Conservation (phyloP, 148 eudicot species). For the Camellia japonica region DNA sequence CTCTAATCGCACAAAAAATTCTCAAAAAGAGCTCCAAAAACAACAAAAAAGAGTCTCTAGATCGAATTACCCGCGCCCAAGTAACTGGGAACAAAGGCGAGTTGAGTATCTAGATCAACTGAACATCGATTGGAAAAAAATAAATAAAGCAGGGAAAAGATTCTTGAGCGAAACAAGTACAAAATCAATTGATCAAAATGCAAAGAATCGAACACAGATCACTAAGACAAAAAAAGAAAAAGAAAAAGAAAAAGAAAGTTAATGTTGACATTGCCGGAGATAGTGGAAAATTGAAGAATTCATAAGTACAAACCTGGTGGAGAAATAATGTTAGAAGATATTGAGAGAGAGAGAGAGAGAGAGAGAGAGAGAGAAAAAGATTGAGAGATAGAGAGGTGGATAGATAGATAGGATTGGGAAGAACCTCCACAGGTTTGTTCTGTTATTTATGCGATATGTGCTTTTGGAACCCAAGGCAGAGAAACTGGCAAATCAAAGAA, state of each 20-base stretch:
- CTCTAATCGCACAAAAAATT: neutral
- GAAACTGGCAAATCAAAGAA: neutral
- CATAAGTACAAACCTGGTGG: neutral
- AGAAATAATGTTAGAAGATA: neutral
- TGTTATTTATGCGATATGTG: too few relatives aligned
- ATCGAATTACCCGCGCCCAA: too few relatives aligned
- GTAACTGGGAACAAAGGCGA: too few relatives aligned
- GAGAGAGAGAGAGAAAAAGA: neutral
- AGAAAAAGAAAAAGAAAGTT: neutral
- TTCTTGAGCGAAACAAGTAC: neutral
- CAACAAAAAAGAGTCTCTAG: neutral
- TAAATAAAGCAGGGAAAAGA: neutral
- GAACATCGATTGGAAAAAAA: neutral
- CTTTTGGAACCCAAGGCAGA: too few relatives aligned
- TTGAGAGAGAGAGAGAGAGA: neutral
- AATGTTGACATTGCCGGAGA: neutral
- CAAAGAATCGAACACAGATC: neutral
- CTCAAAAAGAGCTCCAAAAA: neutral
- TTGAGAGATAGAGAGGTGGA: neutral
- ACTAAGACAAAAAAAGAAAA: neutral
- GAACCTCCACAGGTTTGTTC: too few relatives aligned
- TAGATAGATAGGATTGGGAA: too few relatives aligned
- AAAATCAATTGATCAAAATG: neutral
- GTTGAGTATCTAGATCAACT: neutral
- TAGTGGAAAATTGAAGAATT: neutral